Base-by-base conservation (phyloP, 78 protist genomes). In the Dictyostelium intermedium region DNA sequence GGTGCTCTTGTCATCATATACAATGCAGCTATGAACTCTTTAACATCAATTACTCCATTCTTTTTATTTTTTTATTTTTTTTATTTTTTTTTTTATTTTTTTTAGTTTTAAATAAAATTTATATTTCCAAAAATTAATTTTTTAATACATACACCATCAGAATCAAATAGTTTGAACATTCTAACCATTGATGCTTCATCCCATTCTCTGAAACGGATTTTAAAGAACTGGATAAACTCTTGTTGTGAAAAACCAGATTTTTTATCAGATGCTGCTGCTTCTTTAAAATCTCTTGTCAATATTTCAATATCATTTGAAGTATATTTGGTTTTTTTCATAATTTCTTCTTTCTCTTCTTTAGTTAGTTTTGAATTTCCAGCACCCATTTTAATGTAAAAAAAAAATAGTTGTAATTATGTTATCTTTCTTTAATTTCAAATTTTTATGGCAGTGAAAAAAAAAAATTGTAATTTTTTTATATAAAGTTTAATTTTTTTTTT, bases 11-110 rank as follows among this genome's bases (percentile, higher is more conserved):
- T 50, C 39, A 80, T 41, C 3, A 80, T 4, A 50, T 80, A 50
- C 16, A 80, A 47, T 11, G 84, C 84, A n/a, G 72, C 16, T 16
- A 27, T 45, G 30, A 50, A 80, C 30, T 80, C 84, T 45, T 50
- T 80, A 16, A 80, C n/a, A 45, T 80, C 84, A 7, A 80, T 4
- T 16, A 27, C 53, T n/a, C 84, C 84, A 47, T 80, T 80, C 84
- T 80, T 2, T 80, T 25, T 18, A 9, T 37, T 77, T 77, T 41
- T 41, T n/a, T 1, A 6, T n/a, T 61, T 20, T 34, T 34, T 32
- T 41, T 41, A 2, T 41, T 41, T 41, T 41, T 41, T 41, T 41
- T 41, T 45, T 45, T 45, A 13, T 45, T 45, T 45, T 45, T 45
- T 45, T 45, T 11, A n/a, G n/a, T n/a, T n/a, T n/a, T n/a, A n/a